These are phyloP conservation scores for Blastobotrys capitulatus DNA, from an alignment of 1,139 yeast genomes.

Conservation along the genomic window DNA sequence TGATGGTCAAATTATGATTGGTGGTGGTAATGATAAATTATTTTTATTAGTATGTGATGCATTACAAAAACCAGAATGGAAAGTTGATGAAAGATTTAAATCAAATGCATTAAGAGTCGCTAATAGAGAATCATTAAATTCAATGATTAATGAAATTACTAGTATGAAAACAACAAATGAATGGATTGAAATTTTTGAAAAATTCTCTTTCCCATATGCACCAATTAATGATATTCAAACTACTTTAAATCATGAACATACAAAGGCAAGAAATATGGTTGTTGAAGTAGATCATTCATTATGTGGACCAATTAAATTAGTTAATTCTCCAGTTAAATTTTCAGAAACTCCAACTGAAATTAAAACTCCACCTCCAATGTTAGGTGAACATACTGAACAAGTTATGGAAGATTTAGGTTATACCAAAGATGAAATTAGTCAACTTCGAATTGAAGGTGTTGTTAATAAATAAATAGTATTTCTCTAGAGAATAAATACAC, in stretches of 20 bases:
- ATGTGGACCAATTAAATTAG: constrained; percentile 35
- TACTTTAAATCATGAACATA: constrained; percentile 35
- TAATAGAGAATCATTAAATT: constrained; percentile 33
- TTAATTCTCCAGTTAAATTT: constrained; percentile 38
- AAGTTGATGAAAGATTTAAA: constrained; percentile 29
- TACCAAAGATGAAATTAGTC: constrained; percentile 18
- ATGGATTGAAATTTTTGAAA: constrained; percentile 35
- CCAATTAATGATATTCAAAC: constrained; percentile 38
- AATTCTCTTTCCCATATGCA: constrained; percentile 37
- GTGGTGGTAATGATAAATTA: constrained; percentile 40
- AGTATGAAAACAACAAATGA: constrained; percentile 30
- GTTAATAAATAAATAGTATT: constrained; percentile 13
- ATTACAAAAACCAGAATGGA: constrained; percentile 36
- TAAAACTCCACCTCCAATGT: constrained; percentile 40
- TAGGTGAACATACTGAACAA: constrained; percentile 33
- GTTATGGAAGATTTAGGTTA: constrained; percentile 27
- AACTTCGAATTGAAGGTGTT: constrained; percentile 25
- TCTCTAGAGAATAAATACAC: neutral
- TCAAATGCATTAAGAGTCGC: constrained; percentile 37
- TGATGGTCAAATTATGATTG: constrained; percentile 37
- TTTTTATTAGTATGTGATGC: constrained; percentile 34
- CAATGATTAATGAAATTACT: constrained; percentile 31
- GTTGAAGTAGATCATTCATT: constrained; percentile 33
- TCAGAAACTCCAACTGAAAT: constrained; percentile 34
- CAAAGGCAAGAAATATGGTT: constrained; percentile 38